Evolutionary conservation across 2,329 filamentous ascomycete species (phyloP), one percentile per base, ranked within the genome.

Genomic region (Cladophialophora chaetospira): DNA sequence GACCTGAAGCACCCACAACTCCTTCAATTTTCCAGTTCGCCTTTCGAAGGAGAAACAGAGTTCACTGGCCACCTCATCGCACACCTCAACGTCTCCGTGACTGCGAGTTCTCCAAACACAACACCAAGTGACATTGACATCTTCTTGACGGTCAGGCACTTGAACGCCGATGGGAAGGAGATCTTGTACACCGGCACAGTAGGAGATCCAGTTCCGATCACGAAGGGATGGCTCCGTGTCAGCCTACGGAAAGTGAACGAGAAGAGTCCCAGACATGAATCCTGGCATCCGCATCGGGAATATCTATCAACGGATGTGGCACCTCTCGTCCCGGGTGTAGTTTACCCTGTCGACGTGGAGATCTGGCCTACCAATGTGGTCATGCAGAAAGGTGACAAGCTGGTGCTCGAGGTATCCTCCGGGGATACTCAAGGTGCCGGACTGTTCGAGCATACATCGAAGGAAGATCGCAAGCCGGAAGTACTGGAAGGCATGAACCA

Each of bases 51-150:
- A 5, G 84, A 89, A 64, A 87, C 81, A 0, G 87, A 89, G 66
- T 82, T 90, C 52, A 89, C 87, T 0, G 87, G 87, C 0, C 84
- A 89, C 65, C 73, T 88, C 25, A 75, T 82, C 0, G 85, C 84
- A 0, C 85, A 84, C 61, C 74, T 90, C 3, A 83, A 84, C 58
- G 81, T 88, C 0, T 88, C 85, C 0, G 71, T 76, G 31, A 75
- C 70, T 2, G 67, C 76, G 0, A 64, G 74, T 21, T 64, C 69
- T 1, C 66, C 70, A 1, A 64, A 68, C 13, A 35, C 10, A 11
- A 72, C 86, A 0, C 79, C 79, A 0, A 72, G 70, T 1, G 80
- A 83, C 38, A 78, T 74, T 36, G 80, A 82, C 57, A 68, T 82
- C 19, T 82, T 82, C 66, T 58, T 87, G 2, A 84, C 80, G 0